Evolutionary conservation across 495 filamentous ascomycete genomes (phyloP).

Genomic region (Penicillium maclennaniae): DNA sequence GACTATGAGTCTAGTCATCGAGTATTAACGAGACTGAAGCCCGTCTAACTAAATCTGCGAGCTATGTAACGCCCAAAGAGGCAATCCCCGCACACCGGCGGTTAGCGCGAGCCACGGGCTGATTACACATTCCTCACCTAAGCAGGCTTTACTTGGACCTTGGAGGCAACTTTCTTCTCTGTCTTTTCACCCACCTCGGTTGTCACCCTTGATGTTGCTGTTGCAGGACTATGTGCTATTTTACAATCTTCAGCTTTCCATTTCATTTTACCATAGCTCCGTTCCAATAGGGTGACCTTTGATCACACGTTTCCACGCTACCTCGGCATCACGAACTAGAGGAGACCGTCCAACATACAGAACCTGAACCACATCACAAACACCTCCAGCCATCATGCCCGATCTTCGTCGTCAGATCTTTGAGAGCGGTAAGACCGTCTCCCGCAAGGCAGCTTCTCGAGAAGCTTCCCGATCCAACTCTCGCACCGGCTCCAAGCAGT

Average conservation of each 20-base stretch:
- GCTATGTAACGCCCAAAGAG: too few species aligned
- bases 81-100: constrained; percentile 3
- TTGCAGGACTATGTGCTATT: constrained; percentile 29
- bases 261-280: constrained; percentile 20
- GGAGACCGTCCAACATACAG: not conserved
- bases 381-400: constrained; percentile 31
- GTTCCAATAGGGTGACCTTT: constrained; percentile 29
- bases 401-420: constrained; percentile 72
- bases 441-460: constrained; percentile 77
- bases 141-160: not conserved
- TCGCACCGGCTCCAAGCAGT: constrained; percentile 57
- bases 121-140: not conserved
- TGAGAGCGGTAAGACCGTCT: constrained; percentile 88
- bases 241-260: constrained; percentile 16
- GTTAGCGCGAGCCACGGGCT: constrained; percentile 7
- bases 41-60: not conserved
- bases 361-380: constrained; percentile 11
- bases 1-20: too few species aligned
- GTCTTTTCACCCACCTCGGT: constrained; percentile 8
- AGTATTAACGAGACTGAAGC: not conserved
- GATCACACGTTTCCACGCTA: constrained; percentile 1
- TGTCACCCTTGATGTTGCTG: constrained; percentile 8
- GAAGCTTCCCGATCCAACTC: constrained; percentile 64
- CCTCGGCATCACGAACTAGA: not conserved
- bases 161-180: constrained; percentile 1